These are phyloP conservation scores for Ustilago hordei DNA, from an alignment of 1,284 basidiomycete genomes.

Conservation along the genomic window DNA sequence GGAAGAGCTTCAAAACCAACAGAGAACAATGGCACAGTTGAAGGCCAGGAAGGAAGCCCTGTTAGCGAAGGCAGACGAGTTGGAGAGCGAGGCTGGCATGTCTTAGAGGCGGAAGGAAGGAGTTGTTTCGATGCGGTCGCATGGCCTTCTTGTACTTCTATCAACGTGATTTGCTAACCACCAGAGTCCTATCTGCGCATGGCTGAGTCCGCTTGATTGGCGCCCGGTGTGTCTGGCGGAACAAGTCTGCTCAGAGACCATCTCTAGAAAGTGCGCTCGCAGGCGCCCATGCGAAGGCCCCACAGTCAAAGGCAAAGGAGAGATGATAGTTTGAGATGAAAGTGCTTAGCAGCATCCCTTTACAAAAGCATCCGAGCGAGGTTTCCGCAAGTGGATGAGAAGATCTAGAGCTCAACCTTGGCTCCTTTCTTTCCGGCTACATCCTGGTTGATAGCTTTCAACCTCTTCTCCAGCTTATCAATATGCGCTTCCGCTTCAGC, in stretches of 20 bases:
- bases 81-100: conserved; percentile 21
- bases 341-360: background rate
- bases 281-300: background rate
- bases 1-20: conserved; percentile 12
- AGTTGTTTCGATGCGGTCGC: background rate
- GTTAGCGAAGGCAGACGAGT: conserved; percentile 27
- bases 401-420: conserved; percentile 27
- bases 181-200: background rate
- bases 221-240: background rate
- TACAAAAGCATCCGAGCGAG: background rate
- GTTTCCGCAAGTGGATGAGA: background rate
- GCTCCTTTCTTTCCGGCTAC: conserved; percentile 3
- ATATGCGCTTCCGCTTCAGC: conserved; percentile 73
- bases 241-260: background rate
- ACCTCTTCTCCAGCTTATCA: conserved; percentile 71
- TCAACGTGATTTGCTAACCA: background rate
- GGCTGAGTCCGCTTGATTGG: background rate
- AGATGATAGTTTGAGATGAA: background rate
- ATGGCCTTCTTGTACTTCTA: conserved; percentile 10
- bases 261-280: background rate
- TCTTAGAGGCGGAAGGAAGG: background rate
- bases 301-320: background rate
- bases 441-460: conserved; percentile 26
- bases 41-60: conserved; percentile 19
- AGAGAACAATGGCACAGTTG: conserved; percentile 10